Conservation (phyloP, 371 early-diverging fungal species). For the Mucor sp. region DNA sequence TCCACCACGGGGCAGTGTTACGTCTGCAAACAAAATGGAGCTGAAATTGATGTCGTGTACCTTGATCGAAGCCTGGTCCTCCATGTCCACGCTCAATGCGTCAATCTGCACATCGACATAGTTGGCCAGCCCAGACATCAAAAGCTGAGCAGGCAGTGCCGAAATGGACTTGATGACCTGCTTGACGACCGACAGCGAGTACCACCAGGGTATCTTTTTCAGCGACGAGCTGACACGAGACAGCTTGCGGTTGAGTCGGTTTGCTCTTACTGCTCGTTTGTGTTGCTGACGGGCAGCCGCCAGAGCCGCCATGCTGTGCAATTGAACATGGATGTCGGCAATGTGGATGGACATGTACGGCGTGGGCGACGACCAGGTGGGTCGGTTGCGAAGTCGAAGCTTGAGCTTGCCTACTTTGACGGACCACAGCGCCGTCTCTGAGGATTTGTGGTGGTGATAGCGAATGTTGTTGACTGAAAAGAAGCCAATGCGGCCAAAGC, state of each 20-base stretch:
- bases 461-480: conserved; percentile 43
- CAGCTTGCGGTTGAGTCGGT: conserved; percentile 24
- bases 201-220: conserved; percentile 49
- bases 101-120: conserved; percentile 47
- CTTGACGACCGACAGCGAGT: conserved; percentile 49
- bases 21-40: conserved; percentile 44
- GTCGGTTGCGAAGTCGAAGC: conserved; percentile 31
- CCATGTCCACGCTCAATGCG: conserved; percentile 19
- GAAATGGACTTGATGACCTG: conserved; percentile 40
- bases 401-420: conserved; percentile 48
- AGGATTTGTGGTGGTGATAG: conserved; percentile 33
- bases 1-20: background rate
- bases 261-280: conserved; percentile 4
- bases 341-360: conserved; percentile 44
- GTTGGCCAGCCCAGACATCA: conserved; percentile 55
- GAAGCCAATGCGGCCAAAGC: conserved; percentile 45
- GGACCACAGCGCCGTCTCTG: conserved; percentile 24
- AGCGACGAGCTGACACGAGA: conserved; percentile 37
- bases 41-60: conserved; percentile 33
- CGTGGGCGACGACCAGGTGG: conserved; percentile 19
- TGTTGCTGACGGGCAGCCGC: conserved; percentile 1
- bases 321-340: conserved; percentile 23
- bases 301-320: conserved; percentile 27
- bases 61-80: conserved; percentile 17
- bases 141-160: conserved; percentile 49